Evolutionary conservation across 2,329 filamentous ascomycete genomes (phyloP), one percentile per base, ranked within the genome.

Genomic region (Coniochaeta prunicola): DNA sequence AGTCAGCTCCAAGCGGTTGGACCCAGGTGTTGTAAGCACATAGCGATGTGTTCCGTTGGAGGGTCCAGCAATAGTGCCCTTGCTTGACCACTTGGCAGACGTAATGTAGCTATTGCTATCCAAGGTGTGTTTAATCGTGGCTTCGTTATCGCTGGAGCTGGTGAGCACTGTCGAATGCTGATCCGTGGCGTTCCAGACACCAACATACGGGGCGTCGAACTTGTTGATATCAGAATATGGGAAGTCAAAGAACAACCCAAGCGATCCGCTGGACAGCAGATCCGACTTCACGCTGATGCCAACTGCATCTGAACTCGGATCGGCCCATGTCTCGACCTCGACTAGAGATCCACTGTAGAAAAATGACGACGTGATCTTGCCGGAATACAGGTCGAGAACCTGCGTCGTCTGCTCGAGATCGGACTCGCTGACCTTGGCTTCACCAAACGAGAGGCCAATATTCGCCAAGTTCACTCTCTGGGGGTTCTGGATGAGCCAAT

Each of bases 161-260:
- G 61, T 60, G 1, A 80, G 62, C 0, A 59, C 66, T 0, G 79
- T 81, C 2, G 65, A 72, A 61, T 82, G 78, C 15, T 73, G 73
- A 6, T 67, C 67, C 0, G 78, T 77, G 5, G 73, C 74, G 64
- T 81, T 79, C 68, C 77, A 81, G 4, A 79, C 66, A 1, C 80
- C 80, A 1, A 83, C 79, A 60, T 78, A 83, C 1, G 80, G 80
- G 1, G 78, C 78, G 38, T 82, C 79, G 59, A 82, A 83, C 62
- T 82, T 82, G 62, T 79, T 77, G 28, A 67, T 66, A 17, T 73
- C 77, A 21, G 79, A 71, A 57, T 78, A 77, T 2, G 81, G 80
- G 58, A 80, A 83, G 58, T 83, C 79, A 58, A 83, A 75, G 62
- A 80, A 81, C 6, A 82, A 64, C 0, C 76, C 75, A 8, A 83